A percentile compares a stretch with the other conserved stretches of the same genome.
These are phyloP conservation scores for Globisporangium lucens DNA, from an alignment of 352 stramenopile species.

Conservation along the genomic window DNA sequence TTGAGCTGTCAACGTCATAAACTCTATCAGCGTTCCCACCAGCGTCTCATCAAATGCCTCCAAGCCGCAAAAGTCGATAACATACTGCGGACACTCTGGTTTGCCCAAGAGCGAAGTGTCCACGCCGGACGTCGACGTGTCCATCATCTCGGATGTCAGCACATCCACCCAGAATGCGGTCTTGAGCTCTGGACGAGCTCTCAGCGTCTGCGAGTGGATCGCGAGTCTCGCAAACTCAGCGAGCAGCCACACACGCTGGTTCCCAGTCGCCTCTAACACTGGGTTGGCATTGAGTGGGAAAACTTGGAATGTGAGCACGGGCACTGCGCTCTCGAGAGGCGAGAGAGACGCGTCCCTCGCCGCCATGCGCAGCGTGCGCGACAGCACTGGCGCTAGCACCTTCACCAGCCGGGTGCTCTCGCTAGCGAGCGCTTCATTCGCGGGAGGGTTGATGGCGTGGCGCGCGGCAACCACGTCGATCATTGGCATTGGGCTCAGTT, in stretches of 20 bases:
- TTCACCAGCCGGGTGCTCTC: background rate
- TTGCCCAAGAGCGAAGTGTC: background rate
- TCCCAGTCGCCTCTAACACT: background rate
- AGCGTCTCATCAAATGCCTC: background rate
- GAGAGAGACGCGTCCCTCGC: conserved; percentile 1
- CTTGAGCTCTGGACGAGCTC: background rate
- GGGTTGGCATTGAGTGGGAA: conserved; percentile 3
- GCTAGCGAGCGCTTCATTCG: background rate
- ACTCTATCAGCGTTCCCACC: background rate
- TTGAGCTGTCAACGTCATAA: background rate
- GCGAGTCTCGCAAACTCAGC: background rate
- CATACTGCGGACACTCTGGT: background rate
- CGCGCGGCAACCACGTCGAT: background rate
- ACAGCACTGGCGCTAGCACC: background rate
- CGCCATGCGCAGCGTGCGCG: conserved; percentile 7
- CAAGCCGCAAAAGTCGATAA: conserved; percentile 8
- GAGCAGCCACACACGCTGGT: background rate
- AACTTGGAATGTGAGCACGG: conserved; percentile 1
- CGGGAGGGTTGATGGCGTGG: background rate
- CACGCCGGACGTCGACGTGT: conserved; percentile 6
- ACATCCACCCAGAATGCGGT: background rate
- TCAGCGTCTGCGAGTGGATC: background rate
- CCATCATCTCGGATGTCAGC: conserved; percentile 1
- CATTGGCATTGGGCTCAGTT: background rate
- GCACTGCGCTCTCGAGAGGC: background rate